Percentiles rank a stretch among this genome's conserved stretches.
These are phyloP conservation scores for Anthostomella pinea DNA, from an alignment of 2,329 filamentous ascomycete species.

Conservation along the genomic window DNA sequence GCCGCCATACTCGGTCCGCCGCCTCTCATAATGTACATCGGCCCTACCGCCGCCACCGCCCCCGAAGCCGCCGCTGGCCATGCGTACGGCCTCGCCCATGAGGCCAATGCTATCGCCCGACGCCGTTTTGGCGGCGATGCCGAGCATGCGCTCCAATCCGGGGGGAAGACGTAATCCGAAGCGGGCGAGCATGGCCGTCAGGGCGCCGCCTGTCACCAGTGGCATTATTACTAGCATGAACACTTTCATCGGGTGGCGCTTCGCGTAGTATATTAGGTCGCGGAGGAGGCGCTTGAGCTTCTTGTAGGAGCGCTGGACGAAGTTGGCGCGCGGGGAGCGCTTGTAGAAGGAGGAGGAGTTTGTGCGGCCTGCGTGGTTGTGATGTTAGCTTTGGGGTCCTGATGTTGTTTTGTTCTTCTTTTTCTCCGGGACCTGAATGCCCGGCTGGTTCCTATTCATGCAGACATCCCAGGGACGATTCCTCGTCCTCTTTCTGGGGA, in stretches of 20 bases:
- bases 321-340: conserved; percentile 76
- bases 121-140: conserved; percentile 49
- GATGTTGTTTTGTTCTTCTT: too few species aligned
- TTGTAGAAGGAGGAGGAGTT: conserved; percentile 67
- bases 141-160: conserved; percentile 57
- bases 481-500: too few species aligned
- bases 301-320: conserved; percentile 69
- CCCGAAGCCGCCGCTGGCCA: conserved; percentile 41
- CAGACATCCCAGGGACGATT: too few species aligned
- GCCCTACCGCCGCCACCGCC: conserved; percentile 29
- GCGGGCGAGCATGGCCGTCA: conserved; percentile 72
- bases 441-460: too few species aligned
- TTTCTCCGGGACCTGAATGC: too few species aligned
- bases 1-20: conserved; percentile 34
- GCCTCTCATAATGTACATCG: conserved; percentile 40
- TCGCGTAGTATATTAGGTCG: conserved; percentile 77
- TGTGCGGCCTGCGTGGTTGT: conserved; percentile 48
- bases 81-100: conserved; percentile 53
- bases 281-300: conserved; percentile 77
- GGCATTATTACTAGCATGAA: conserved; percentile 86
- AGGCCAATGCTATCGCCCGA: conserved; percentile 47
- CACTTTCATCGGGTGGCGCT: conserved; percentile 81
- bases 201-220: conserved; percentile 76
- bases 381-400: too few species aligned
- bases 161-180: conserved; percentile 77